Evolutionary conservation across 2,329 filamentous ascomycete genomes (phyloP).

Genomic region (Sclerotinia borealis): DNA sequence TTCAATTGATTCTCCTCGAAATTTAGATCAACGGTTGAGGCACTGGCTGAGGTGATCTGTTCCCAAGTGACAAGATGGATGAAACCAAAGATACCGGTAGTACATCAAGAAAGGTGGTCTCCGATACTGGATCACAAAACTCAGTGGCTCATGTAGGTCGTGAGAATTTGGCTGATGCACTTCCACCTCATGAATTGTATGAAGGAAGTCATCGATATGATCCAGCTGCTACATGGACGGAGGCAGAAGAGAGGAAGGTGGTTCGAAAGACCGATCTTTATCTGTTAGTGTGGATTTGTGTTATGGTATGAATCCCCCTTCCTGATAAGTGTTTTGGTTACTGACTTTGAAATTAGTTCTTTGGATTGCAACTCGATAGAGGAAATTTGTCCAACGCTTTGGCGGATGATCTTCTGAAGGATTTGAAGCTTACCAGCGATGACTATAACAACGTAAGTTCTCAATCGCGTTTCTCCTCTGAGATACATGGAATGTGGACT

Average conservation of each 20-base stretch:
- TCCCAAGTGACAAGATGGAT: neutral
- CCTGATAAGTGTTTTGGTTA: neutral
- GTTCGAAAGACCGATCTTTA: constrained; percentile 42
- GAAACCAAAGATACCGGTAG: neutral
- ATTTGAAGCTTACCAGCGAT: constrained; percentile 10
- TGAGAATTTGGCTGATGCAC: neutral
- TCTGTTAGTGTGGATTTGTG: constrained; percentile 5
- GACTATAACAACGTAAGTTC: constrained; percentile 32
- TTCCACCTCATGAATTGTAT: constrained; percentile 8
- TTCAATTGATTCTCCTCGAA: neutral
- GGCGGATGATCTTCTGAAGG: constrained; percentile 37
- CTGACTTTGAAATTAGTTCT: constrained; percentile 38
- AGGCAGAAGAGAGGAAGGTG: constrained; percentile 49
- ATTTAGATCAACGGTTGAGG: neutral
- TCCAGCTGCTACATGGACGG: constrained; percentile 47
- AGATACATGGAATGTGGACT: neutral
- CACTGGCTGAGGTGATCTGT: neutral
- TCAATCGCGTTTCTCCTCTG: neutral
- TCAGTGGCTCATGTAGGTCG: neutral
- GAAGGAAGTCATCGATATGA: constrained; percentile 35
- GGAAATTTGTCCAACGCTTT: constrained; percentile 53
- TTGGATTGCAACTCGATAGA: constrained; percentile 54
- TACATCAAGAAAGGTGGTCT: neutral
- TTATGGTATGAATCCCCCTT: neutral
- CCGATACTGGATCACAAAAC: neutral